Evolutionary conservation across 805 yeast genomes (phyloP), one percentile per base, ranked within the genome.

Genomic region (Isabelozyma rhagii): DNA sequence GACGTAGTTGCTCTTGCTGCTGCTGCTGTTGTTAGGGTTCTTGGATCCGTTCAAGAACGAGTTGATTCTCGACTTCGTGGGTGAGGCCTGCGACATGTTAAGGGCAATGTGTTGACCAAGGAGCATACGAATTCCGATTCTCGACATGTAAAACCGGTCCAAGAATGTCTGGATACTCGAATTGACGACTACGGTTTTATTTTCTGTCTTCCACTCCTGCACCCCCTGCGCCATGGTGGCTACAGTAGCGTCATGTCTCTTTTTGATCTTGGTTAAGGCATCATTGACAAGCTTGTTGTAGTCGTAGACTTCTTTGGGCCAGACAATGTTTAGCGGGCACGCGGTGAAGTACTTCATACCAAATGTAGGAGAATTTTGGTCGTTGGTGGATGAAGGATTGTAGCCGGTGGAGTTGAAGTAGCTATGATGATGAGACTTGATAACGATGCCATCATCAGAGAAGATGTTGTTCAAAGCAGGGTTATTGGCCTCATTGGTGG

Each of bases 81-180:
- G 73, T 45, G 69, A 68, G 15, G 69, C 69, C 58, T 86, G 87
- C 44, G 85, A 84, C 75, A 80, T 79, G 69, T 83, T 85, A 46
- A 90, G 77, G 1, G 97, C 93, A 55, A 90, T 85, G 60, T 90
- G 96, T 70, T 90, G 97, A n/a, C 97, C 97, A 60, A 90, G 88
- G 40, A 90, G 78, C 96, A 91, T 91, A 55, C 97, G 79, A 52
- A 91, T 91, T 2, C 97, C 97, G 53, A 91, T 91, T 51, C 97
- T 78, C 47, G 90, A 84, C 91, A 90, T 84, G 72, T 91, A 90
- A 63, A 90, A 90, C 31, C 94, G 68, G 69, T 91, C 97, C 54
- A 90, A 72, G 61, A 91, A 90, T 13, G 83, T 78, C 67, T 91
- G 96, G 36, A 91, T 83, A 10, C 89, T 81, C 47, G 83, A 78